Evolutionary conservation across 768 basidiomycete genomes (phyloP).

Genomic region (Lyophyllum semitale): DNA sequence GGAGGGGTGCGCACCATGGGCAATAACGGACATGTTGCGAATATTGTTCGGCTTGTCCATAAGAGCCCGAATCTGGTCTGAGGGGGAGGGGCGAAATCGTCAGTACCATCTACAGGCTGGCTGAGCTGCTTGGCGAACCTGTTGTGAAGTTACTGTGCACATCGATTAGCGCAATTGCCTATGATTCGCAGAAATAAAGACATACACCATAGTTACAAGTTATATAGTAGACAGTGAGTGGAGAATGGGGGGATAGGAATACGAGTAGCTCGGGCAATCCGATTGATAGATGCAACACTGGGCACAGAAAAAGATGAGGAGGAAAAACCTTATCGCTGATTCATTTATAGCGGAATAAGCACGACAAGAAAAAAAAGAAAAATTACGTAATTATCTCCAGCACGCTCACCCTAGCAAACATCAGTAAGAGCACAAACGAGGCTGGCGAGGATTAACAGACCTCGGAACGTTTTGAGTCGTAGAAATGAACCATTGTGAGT

Average conservation of each 20-base stretch:
- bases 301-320: conserved; percentile 3
- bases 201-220: conserved; percentile 74
- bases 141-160: conserved; percentile 79
- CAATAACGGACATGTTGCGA: conserved; percentile 92
- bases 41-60: conserved; percentile 92
- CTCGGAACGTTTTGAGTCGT: background rate
- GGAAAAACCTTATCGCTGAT: conserved; percentile 13
- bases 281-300: conserved; percentile 13
- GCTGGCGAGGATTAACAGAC: background rate
- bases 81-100: background rate
- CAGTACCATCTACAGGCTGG: background rate
- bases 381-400: background rate
- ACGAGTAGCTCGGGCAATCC: background rate
- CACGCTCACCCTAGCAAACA: no score
- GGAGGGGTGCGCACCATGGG: conserved; percentile 60
- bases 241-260: background rate
- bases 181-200: conserved; percentile 22
- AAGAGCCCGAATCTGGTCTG: conserved; percentile 83
- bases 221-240: background rate
- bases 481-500: conserved; percentile 10
- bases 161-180: conserved; percentile 29
- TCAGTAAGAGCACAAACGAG: no score
- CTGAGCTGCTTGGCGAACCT: conserved; percentile 39
- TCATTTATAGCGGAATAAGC: conserved; percentile 6
- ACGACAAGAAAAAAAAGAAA: conserved; percentile 1